Percentiles rank a stretch among this genome's conserved stretches.
Evolutionary conservation across 768 basidiomycete genomes (phyloP).

Genomic region (Russula olivacea): DNA sequence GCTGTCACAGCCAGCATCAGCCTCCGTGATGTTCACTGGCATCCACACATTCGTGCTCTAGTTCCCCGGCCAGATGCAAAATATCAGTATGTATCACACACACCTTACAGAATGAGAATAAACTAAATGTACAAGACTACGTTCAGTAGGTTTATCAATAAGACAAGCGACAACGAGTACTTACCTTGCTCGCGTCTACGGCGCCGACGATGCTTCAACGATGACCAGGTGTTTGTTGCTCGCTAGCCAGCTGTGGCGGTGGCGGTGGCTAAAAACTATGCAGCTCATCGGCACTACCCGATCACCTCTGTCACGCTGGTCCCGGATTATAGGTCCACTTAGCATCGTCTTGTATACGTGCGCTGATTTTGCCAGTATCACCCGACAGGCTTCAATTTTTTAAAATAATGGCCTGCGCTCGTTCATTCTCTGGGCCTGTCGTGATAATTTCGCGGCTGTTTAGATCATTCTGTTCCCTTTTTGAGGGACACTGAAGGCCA

Average conservation of each 20-base stretch:
- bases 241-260: neutral
- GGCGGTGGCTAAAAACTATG: constrained; percentile 21
- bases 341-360: neutral
- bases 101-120: constrained; percentile 5
- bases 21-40: too few species aligned
- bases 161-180: neutral
- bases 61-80: too few species aligned
- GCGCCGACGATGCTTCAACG: neutral
- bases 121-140: neutral
- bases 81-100: neutral
- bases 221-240: neutral
- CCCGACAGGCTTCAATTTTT: neutral
- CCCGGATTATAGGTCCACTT: too few species aligned
- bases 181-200: constrained; percentile 16
- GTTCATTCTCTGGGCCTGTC: neutral
- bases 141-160: neutral
- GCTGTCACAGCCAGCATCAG: too few species aligned
- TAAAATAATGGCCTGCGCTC: neutral
- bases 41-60: too few species aligned
- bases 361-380: neutral
- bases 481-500: too few species aligned
- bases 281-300: constrained; percentile 15
- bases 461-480: too few species aligned
- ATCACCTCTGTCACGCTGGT: too few species aligned
- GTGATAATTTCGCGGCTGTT: too few species aligned